Evolutionary conservation across 495 filamentous ascomycete genomes (phyloP).

Genomic region (Neurospora sp.): DNA sequence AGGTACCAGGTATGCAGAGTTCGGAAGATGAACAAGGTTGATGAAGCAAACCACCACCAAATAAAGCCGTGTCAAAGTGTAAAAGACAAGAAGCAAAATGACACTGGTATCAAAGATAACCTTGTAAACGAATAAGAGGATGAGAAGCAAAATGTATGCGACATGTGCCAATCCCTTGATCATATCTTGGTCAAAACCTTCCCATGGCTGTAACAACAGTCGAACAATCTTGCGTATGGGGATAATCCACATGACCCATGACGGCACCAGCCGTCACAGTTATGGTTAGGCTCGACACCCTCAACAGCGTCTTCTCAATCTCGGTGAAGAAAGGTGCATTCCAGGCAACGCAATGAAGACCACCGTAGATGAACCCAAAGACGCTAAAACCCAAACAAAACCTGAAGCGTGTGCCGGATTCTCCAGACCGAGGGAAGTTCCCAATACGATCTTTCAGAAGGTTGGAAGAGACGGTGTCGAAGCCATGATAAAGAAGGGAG

Average conservation of each 20-base stretch:
- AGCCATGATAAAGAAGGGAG: background rate
- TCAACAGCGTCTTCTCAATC: background rate
- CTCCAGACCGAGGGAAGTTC: background rate
- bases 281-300: background rate
- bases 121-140: background rate
- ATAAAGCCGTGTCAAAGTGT: background rate
- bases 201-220: background rate
- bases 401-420: background rate
- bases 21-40: background rate
- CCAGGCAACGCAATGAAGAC: background rate
- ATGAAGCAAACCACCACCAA: background rate
- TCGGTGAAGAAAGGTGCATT: background rate
- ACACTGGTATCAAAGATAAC: background rate
- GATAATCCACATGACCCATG: background rate
- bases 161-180: background rate
- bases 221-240: background rate
- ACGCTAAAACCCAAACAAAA: background rate
- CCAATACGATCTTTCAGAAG: background rate
- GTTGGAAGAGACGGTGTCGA: background rate
- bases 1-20: background rate
- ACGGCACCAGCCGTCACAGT: no score
- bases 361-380: background rate
- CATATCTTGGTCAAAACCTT: background rate
- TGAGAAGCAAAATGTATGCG: background rate
- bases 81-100: background rate